phyloP scores from a whole-genome alignment of 805 yeast genomes.

The Cyberlindnera petersonii region DNA sequence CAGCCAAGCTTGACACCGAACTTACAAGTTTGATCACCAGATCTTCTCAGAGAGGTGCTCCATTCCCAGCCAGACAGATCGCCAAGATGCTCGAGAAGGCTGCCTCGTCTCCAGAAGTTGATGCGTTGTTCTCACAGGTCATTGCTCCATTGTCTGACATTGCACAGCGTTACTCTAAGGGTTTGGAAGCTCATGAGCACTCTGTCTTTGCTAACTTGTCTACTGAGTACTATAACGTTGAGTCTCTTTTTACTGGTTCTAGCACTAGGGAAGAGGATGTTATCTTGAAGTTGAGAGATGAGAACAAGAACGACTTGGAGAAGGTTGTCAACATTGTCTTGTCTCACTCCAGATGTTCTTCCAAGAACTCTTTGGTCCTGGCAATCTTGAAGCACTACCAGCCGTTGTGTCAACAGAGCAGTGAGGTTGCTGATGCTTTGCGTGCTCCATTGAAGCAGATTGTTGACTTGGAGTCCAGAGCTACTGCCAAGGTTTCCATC shows the following conservation, averaged over 20 bases:
- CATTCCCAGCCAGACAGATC: slow-evolving; percentile 91
- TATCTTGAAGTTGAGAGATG: slow-evolving; percentile 81
- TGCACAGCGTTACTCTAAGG: slow-evolving; percentile 65
- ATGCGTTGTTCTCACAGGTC: slow-evolving; percentile 50
- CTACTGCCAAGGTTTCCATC: slow-evolving; percentile 88
- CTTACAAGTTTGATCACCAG: slow-evolving; percentile 66
- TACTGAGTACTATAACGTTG: slow-evolving; percentile 72
- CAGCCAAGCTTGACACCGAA: slow-evolving; percentile 66
- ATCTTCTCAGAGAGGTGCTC: slow-evolving; percentile 59
- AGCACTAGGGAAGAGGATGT: slow-evolving; percentile 85
- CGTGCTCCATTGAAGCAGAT: slow-evolving; percentile 70
- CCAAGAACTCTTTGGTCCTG: slow-evolving; percentile 84
- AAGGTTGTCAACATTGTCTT: slow-evolving; percentile 70
- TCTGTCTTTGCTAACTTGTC: slow-evolving; percentile 65
- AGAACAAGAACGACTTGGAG: slow-evolving; percentile 68
- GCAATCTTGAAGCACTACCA: slow-evolving; percentile 83
- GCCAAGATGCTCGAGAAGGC: slow-evolving; percentile 66
- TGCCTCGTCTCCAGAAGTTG: slow-evolving; percentile 46
- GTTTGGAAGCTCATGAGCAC: slow-evolving; percentile 82
- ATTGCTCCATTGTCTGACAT: slow-evolving; percentile 73
- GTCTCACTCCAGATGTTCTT: slow-evolving; percentile 90
- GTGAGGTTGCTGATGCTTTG: slow-evolving; percentile 63
- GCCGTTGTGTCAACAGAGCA: slow-evolving; percentile 68
- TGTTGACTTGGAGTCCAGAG: slow-evolving; percentile 85
- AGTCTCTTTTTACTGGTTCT: slow-evolving; percentile 71